Conservation (phyloP, 192 early-diverging fungal genomes). For the Coemansia sp. region DNA sequence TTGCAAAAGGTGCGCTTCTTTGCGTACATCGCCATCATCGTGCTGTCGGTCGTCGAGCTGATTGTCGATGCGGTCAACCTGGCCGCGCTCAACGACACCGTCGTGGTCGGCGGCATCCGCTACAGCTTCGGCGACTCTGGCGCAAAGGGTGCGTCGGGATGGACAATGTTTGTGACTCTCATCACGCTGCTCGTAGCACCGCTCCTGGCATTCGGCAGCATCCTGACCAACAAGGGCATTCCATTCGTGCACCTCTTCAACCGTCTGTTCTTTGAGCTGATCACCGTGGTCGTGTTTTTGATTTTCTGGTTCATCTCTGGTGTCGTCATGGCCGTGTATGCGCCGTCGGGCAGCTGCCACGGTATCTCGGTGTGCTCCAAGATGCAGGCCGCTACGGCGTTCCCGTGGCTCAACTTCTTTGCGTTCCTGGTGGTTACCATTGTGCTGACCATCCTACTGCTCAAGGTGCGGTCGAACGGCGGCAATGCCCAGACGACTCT, state of each 20-base stretch:
- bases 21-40: constrained; percentile 18
- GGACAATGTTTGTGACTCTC: constrained; percentile 46
- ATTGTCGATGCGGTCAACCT: constrained; percentile 39
- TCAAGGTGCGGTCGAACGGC: constrained; percentile 14
- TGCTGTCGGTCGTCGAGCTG: constrained; percentile 34
- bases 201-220: constrained; percentile 16
- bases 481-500: constrained; percentile 14
- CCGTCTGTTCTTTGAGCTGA: constrained; percentile 23
- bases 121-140: neutral
- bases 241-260: constrained; percentile 10
- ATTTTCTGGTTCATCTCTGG: constrained; percentile 34
- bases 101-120: no score
- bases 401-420: constrained; percentile 39
- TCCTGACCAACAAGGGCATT: constrained; percentile 14
- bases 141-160: constrained; percentile 28
- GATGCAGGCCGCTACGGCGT: constrained; percentile 26
- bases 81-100: constrained; percentile 21
- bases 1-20: constrained; percentile 30
- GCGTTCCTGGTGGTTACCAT: constrained; percentile 9
- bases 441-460: constrained; percentile 16
- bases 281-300: neutral
- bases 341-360: constrained; percentile 10
- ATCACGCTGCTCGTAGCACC: constrained; percentile 28
- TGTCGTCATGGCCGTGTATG: constrained; percentile 38
- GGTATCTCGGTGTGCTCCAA: constrained; percentile 18